A percentile compares a stretch with the other conserved stretches of the same genome.
Conservation (phyloP, 805 yeast genomes). For the Kazachstania psychrophila region DNA sequence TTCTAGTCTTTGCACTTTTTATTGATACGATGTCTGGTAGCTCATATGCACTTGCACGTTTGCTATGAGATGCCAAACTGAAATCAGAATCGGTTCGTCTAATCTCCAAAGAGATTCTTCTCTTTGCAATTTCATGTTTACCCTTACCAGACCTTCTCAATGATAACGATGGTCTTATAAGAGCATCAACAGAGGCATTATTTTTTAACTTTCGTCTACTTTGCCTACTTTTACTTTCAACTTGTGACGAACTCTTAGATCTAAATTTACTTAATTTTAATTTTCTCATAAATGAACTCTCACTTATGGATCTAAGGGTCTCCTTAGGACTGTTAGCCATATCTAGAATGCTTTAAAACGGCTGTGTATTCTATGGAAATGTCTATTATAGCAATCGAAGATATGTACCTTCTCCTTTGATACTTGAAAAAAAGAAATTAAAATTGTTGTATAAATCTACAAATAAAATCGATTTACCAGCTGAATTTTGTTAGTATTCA, state of each 20-base stretch:
- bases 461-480: too few species aligned
- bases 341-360: too few species aligned
- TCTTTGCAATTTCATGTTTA: slow-evolving; percentile 16
- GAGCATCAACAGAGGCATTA: not conserved
- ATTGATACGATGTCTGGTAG: slow-evolving; percentile 23
- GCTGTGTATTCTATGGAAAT: too few species aligned
- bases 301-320: slow-evolving; percentile 9
- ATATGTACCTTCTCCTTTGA: not conserved
- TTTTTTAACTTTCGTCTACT: not conserved
- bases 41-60: slow-evolving; percentile 8
- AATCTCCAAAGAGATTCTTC: slow-evolving; percentile 10
- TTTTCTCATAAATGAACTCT: slow-evolving; percentile 8
- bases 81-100: not conserved
- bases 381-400: too few species aligned
- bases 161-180: slow-evolving; percentile 8
- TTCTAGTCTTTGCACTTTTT: slow-evolving; percentile 11
- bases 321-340: not conserved
- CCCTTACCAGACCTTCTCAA: slow-evolving; percentile 10
- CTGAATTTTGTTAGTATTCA: too few species aligned
- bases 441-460: too few species aligned
- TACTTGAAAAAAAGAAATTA: too few species aligned
- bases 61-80: not conserved
- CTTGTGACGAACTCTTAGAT: not conserved
- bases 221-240: not conserved
- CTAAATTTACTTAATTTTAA: slow-evolving; percentile 3